Percentiles rank a stretch among this genome's conserved stretches.
Evolutionary conservation across 768 basidiomycete species (phyloP).

Genomic region (Termitomyces sp.): DNA sequence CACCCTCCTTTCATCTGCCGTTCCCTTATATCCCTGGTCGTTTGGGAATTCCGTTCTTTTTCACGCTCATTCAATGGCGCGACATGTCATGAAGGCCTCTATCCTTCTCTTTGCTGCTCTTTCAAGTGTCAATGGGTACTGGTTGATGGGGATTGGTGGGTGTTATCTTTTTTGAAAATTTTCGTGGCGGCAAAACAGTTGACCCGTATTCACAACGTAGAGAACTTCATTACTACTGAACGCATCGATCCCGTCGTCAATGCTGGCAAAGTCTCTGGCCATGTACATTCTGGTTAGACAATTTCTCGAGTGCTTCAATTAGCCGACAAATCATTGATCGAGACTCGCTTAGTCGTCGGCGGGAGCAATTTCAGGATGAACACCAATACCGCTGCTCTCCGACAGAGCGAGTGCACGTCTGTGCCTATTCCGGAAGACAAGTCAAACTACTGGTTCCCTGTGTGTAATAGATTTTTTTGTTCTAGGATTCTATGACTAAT

Average conservation of each 20-base stretch:
- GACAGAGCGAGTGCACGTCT: conserved; percentile 49
- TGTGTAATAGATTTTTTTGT: conserved; percentile 18
- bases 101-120: conserved; percentile 27
- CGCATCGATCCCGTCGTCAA: conserved; percentile 49
- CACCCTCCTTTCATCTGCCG: conserved; percentile 17
- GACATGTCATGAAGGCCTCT: conserved; percentile 25
- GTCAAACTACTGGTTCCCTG: conserved; percentile 51
- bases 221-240: conserved; percentile 42
- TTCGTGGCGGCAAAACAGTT: not conserved
- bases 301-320: not conserved
- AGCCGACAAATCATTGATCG: not conserved
- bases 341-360: conserved; percentile 36
- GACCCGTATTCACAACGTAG: conserved; percentile 17
- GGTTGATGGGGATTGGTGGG: conserved; percentile 42
- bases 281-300: conserved; percentile 42
- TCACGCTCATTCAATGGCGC: conserved; percentile 19
- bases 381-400: conserved; percentile 37
- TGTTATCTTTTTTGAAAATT: not conserved
- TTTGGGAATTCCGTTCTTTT: conserved; percentile 23
- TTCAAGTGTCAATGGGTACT: conserved; percentile 37
- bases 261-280: conserved; percentile 42
- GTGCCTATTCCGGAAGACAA: conserved; percentile 52
- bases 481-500: not conserved
- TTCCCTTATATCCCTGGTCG: conserved; percentile 18
- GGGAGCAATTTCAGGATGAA: conserved; percentile 48